phyloP scores from a whole-genome alignment of 495 filamentous ascomycete species.

The Tuber magnatum region DNA sequence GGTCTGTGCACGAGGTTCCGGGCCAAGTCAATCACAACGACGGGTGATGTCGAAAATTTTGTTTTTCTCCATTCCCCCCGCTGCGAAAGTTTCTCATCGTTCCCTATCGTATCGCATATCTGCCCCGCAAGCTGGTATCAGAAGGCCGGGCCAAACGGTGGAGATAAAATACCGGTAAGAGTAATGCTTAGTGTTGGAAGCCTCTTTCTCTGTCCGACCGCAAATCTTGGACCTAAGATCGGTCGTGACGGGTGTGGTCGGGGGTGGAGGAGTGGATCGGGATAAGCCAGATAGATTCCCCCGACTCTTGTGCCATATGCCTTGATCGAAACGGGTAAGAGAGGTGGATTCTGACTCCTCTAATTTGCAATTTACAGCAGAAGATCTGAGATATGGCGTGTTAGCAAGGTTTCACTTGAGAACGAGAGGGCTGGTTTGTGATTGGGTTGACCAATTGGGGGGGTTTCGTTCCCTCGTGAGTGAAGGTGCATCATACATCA shows the following conservation, averaged over 20 bases:
- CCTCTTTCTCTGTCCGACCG: not conserved
- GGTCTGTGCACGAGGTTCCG: slow-evolving; percentile 20
- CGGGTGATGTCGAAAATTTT: not conserved
- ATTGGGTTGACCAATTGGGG: slow-evolving; percentile 16
- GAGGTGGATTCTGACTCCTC: slow-evolving; percentile 30
- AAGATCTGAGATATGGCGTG: slow-evolving; percentile 29
- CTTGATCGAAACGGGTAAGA: slow-evolving; percentile 16
- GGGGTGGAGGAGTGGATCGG: not conserved
- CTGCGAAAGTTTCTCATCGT: not conserved
- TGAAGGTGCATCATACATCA: slow-evolving; percentile 11
- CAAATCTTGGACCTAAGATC: not conserved
- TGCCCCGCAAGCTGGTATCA: not conserved
- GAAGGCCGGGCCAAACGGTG: not conserved
- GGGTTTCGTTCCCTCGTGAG: not conserved
- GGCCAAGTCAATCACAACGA: not conserved
- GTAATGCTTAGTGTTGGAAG: not conserved
- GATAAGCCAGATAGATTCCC: not conserved
- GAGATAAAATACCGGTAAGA: not conserved
- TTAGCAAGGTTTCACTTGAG: slow-evolving; percentile 13
- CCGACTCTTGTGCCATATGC: not conserved
- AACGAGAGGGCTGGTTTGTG: slow-evolving; percentile 6
- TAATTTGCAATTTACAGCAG: slow-evolving; percentile 29
- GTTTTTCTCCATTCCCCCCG: not conserved
- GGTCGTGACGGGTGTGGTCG: not conserved
- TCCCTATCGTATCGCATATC: not conserved